Conservation (phyloP, 352 stramenopile species). For the Pythium myriotylum region DNA sequence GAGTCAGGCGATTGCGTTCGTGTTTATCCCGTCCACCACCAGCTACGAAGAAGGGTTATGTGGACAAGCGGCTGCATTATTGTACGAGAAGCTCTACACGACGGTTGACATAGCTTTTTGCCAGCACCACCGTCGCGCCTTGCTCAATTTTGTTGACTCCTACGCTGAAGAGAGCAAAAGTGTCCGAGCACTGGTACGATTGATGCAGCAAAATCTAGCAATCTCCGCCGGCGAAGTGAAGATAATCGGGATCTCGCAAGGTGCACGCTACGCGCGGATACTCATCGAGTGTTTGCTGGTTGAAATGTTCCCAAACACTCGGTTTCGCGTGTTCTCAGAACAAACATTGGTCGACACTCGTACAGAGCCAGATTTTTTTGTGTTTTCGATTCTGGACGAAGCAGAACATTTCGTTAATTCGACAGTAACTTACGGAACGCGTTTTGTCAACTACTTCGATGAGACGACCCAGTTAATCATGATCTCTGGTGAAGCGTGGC, state of each 20-base stretch:
- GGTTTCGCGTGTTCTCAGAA: constrained; percentile 31
- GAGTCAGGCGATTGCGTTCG: not conserved
- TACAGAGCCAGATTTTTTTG: constrained; percentile 31
- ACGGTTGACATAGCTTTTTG: constrained; percentile 3
- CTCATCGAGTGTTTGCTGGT: constrained; percentile 41
- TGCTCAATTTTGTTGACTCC: constrained; percentile 5
- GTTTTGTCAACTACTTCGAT: not conserved
- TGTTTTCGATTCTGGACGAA: constrained; percentile 37
- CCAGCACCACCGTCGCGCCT: constrained; percentile 1
- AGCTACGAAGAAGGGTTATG: constrained; percentile 1
- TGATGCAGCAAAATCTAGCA: constrained; percentile 13
- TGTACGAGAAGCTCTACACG: constrained; percentile 2
- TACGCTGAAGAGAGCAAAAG: not conserved
- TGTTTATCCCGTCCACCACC: not conserved
- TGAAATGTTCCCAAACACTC: constrained; percentile 20
- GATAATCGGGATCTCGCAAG: constrained; percentile 4
- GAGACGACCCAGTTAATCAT: constrained; percentile 3
- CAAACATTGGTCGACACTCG: constrained; percentile 1
- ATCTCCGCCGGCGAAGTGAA: not conserved
- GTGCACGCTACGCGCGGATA: constrained; percentile 4
- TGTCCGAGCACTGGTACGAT: not conserved
- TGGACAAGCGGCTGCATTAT: not conserved
- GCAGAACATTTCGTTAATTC: no score
- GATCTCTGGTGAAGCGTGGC: constrained; percentile 6
- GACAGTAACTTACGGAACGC: not conserved